Evolutionary conservation across 768 basidiomycete species (phyloP), one percentile per base, ranked within the genome.

Genomic region (Boletus rex-veris): DNA sequence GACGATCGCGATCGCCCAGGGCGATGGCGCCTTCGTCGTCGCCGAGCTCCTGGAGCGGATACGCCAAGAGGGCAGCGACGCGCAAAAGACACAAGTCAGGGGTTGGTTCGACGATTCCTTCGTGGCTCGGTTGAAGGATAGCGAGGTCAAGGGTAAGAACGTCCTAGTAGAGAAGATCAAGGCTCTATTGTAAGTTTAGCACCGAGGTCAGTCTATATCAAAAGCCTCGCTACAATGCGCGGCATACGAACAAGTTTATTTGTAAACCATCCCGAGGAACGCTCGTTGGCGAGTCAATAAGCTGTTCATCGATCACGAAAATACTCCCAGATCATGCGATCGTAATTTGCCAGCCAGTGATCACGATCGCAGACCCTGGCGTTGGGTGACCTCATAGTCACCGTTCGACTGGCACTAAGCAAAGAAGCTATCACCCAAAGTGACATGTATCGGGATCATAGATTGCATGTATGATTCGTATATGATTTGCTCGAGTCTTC

Each of bases 21-120:
- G 79, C 15, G 80, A 82, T 48, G 91, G 91, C 0, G 78, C 83
- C 5, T 94, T 92, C 60, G 80, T 93, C 15, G 76, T 92, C 2
- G 83, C 85, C 0, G 90, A 87, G 65, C 72, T 91, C 30, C 80
- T 86, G 63, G 84, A 84, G 59, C 77, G 85, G 26, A 68, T 88
- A 39, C 67, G 64, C 28, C 73, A 72, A 26, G 75, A 73, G n/a
- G 75, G 73, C 5, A 69, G 56, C 14, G 65, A 66, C 9, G 71
- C 70, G 21, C 76, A 75, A 54, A 77, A 75, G 62, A 64, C 67
- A 58, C 74, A 56, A 30, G 62, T 88, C 48, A 83, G 77, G 64
- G 63, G 52, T 8, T 88, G 85, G 86, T 89, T 92, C 65, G 71
- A 66, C 12, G 60, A 70, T 18, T 73, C 76, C 4, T 78, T 80